phyloP scores from a whole-genome alignment of 306 rosid species.

The Ammopiptanthus mongolicus region DNA sequence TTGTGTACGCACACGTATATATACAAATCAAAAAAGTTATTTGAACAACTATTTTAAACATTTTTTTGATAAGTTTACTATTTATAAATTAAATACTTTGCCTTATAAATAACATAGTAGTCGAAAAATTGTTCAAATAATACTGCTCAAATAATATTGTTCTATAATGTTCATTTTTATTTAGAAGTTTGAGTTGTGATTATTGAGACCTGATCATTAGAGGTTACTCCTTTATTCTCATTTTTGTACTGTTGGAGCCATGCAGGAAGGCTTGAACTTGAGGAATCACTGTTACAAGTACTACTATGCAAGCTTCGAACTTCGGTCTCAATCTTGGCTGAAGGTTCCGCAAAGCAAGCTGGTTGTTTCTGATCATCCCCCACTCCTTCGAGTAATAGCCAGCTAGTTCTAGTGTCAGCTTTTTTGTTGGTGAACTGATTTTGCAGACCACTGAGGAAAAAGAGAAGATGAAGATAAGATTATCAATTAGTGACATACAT shows the following conservation, averaged over 20 bases:
- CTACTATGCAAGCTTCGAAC: slow-evolving; percentile 51
- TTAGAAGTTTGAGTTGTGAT: slow-evolving; percentile 16
- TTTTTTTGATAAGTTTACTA: too few relatives aligned
- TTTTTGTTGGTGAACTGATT: slow-evolving; percentile 45
- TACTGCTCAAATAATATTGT: too few relatives aligned
- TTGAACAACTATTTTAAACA: too few relatives aligned
- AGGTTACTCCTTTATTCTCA: slow-evolving; percentile 40
- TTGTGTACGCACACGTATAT: too few relatives aligned
- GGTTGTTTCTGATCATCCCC: slow-evolving; percentile 39
- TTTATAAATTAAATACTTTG: too few relatives aligned
- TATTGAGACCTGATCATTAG: slow-evolving; percentile 60
- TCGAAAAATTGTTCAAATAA: too few relatives aligned
- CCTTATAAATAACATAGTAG: too few relatives aligned
- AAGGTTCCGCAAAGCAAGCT: slow-evolving; percentile 46
- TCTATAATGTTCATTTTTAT: background rate
- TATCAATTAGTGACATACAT: background rate
- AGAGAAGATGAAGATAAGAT: slow-evolving; percentile 5
- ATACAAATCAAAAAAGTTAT: too few relatives aligned
- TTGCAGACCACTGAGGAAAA: slow-evolving; percentile 52
- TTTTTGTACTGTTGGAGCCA: slow-evolving; percentile 94
- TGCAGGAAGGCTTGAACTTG: slow-evolving; percentile 83
- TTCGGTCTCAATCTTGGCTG: slow-evolving; percentile 51
- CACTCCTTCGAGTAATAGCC: slow-evolving; percentile 35
- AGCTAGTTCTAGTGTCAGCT: slow-evolving; percentile 43
- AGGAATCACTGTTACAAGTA: slow-evolving; percentile 50